phyloP scores from a whole-genome alignment of 345 rosid species.

The Turnera subulata region DNA sequence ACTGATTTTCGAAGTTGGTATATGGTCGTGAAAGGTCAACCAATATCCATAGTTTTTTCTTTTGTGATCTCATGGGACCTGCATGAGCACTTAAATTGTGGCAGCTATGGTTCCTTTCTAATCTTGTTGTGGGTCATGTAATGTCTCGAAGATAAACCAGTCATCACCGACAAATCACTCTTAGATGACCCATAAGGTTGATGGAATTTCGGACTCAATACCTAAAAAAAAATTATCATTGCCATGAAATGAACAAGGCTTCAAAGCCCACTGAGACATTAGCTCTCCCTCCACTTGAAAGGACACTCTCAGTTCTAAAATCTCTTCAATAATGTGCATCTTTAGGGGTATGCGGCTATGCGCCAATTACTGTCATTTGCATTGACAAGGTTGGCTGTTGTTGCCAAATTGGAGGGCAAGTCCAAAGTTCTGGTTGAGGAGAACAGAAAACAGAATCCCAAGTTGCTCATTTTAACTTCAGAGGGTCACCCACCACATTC shows the following conservation, averaged over 20 bases:
- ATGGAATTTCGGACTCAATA: background rate
- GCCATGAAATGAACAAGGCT: background rate
- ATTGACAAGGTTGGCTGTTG: background rate
- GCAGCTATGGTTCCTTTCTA: slow-evolving; percentile 5
- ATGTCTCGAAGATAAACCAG: slow-evolving; percentile 17
- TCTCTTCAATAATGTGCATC: no score
- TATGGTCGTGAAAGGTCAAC: slow-evolving; percentile 15
- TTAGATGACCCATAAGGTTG: background rate
- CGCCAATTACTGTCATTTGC: no score
- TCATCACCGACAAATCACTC: slow-evolving; percentile 15
- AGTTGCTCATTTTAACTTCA: background rate
- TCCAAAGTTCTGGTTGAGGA: background rate
- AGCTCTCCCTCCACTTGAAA: no score
- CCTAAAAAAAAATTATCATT: background rate
- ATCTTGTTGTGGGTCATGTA: slow-evolving; percentile 22
- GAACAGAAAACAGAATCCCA: no score
- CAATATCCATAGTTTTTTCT: slow-evolving; percentile 7
- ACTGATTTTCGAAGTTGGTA: no score
- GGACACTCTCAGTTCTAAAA: no score
- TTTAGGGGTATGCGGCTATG: no score
- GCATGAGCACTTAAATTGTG: background rate
- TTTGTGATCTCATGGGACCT: slow-evolving; percentile 5
- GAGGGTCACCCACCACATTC: no score
- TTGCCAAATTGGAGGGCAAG: background rate
- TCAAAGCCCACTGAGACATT: no score